These are phyloP conservation scores for Aspergillus sclerotiicarbonarius DNA, from an alignment of 495 filamentous ascomycete genomes.

Conservation along the genomic window DNA sequence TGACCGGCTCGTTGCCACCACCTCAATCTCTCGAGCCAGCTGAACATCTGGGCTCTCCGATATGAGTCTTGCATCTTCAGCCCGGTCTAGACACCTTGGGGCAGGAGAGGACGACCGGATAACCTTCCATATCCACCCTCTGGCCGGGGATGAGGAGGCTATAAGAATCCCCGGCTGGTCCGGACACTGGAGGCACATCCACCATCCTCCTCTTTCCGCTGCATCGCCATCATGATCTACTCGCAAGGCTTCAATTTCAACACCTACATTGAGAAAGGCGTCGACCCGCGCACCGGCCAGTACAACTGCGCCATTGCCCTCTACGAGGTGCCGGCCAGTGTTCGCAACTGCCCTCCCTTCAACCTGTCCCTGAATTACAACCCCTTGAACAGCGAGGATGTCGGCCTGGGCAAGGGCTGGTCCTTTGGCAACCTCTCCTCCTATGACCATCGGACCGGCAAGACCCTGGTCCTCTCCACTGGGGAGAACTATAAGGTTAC, in stretches of 20 bases:
- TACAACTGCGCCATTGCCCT: slow-evolving; percentile 9
- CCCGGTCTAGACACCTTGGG: too few species aligned
- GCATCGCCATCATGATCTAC: slow-evolving; percentile 1
- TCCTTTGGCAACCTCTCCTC: slow-evolving; percentile 8
- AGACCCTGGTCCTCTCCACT: background rate
- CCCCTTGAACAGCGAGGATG: background rate
- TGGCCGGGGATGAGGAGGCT: too few species aligned
- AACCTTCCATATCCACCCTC: too few species aligned
- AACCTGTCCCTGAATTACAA: slow-evolving; percentile 8
- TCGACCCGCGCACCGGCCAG: slow-evolving; percentile 16
- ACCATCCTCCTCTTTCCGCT: background rate
- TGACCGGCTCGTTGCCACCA: too few species aligned
- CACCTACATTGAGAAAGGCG: slow-evolving; percentile 10
- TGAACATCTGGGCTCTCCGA: too few species aligned
- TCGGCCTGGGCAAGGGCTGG: slow-evolving; percentile 11
- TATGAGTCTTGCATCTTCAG: too few species aligned
- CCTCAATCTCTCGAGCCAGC: too few species aligned
- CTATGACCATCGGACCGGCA: slow-evolving; percentile 1
- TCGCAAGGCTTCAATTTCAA: slow-evolving; percentile 14
- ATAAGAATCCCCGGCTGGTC: too few species aligned
- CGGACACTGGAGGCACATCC: background rate
- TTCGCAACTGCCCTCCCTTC: slow-evolving; percentile 10
- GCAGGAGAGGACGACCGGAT: too few species aligned
- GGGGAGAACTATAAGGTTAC: background rate
- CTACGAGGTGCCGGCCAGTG: background rate